Conservation (phyloP, 495 filamentous ascomycete genomes). For the Amorphotheca resinae region DNA sequence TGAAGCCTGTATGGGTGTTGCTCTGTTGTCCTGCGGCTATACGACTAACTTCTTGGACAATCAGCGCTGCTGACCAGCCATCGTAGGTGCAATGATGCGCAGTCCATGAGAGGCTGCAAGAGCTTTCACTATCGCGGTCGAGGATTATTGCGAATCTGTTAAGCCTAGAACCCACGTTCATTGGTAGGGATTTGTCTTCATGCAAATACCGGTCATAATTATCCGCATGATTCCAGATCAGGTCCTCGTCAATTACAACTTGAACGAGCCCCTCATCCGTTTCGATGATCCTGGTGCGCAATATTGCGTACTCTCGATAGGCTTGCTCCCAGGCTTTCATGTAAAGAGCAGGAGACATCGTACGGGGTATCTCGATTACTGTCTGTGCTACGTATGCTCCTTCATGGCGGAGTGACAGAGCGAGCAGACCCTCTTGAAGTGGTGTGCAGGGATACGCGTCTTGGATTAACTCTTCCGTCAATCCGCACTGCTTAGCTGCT, state of each 20-base stretch:
- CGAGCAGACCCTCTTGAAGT: neutral
- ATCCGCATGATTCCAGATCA: neutral
- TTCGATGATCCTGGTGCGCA: neutral
- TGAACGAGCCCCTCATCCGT: conserved; percentile 14
- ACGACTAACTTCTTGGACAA: neutral
- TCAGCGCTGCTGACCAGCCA: neutral
- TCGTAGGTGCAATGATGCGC: neutral
- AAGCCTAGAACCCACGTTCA: neutral
- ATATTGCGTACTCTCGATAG: neutral
- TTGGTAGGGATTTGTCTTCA: neutral
- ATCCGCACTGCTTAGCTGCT: conserved; percentile 25
- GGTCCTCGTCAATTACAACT: neutral
- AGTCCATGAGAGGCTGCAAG: neutral
- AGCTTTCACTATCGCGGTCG: neutral
- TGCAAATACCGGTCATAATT: neutral
- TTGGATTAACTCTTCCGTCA: conserved; percentile 30
- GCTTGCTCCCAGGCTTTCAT: neutral
- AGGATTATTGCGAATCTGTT: neutral
- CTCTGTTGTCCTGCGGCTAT: neutral
- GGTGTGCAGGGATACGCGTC: neutral
- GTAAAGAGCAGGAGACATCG: neutral
- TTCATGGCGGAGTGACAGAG: neutral
- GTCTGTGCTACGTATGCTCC: neutral
- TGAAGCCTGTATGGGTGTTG: neutral
- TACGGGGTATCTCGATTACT: neutral